phyloP scores from a whole-genome alignment of 192 early-diverging fungal genomes.

The Coemansia sp. region DNA sequence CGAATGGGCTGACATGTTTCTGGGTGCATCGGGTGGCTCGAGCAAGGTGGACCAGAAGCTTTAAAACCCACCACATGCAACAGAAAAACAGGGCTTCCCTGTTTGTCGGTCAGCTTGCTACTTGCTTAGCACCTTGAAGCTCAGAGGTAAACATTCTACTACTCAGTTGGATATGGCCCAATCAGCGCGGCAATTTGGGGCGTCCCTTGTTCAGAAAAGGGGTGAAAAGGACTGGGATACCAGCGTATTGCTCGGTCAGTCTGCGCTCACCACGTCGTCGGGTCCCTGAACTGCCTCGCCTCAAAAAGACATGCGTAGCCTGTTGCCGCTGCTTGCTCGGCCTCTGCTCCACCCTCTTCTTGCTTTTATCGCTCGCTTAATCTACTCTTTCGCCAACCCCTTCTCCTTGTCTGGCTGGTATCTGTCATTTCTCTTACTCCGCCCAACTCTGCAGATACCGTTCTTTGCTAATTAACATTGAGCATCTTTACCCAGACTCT shows the following conservation, averaged over 20 bases:
- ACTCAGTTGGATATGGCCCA: constrained; percentile 6
- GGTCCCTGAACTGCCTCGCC: constrained; percentile 2
- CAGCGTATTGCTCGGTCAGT: not conserved
- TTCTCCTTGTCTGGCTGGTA: not conserved
- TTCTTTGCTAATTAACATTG: too few relatives aligned
- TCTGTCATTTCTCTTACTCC: not conserved
- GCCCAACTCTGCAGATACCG: constrained; percentile 1
- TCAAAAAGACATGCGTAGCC: not conserved
- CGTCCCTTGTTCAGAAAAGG: constrained; percentile 1
- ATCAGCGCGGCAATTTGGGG: constrained; percentile 4
- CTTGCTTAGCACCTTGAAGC: not conserved
- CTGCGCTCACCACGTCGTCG: not conserved
- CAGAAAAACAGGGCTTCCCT: constrained; percentile 1
- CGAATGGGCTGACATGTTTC: not conserved
- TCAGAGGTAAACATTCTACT: constrained; percentile 9
- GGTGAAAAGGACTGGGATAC: not conserved
- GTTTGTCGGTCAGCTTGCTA: constrained; percentile 1
- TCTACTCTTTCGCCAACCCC: not conserved
- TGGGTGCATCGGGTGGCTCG: not conserved
- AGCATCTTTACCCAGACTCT: too few relatives aligned
- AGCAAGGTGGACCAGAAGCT: not conserved
- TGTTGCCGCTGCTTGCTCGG: not conserved
- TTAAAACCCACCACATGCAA: not conserved
- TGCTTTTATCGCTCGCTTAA: not conserved
- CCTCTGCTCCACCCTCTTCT: not conserved